phyloP scores from a whole-genome alignment of 176 grass and related monocot species.

The Urochloa ruziziensis region DNA sequence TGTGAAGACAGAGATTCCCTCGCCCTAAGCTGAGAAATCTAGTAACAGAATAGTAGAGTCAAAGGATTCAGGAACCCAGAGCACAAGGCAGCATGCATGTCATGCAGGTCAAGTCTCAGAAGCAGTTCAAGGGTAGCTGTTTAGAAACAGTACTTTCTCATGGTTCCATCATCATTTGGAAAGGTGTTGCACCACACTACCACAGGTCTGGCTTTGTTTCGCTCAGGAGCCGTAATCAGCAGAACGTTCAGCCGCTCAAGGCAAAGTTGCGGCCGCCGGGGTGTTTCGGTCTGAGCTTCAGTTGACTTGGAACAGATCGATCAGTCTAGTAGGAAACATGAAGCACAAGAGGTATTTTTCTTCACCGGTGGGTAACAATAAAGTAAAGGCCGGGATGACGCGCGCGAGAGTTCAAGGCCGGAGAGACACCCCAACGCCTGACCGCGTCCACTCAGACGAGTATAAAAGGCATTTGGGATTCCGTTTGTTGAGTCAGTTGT shows the following conservation, averaged over 20 bases:
- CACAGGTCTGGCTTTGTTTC: neutral
- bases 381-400: neutral
- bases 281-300: neutral
- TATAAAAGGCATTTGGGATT: constrained; percentile 25
- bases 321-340: too few species aligned
- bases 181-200: neutral
- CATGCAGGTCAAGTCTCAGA: neutral
- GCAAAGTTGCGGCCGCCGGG: neutral
- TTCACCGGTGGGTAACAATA: neutral
- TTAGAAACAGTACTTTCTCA: neutral
- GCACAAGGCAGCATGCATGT: neutral
- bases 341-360: neutral
- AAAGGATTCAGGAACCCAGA: too few species aligned
- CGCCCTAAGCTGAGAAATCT: too few species aligned
- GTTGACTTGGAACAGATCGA: neutral
- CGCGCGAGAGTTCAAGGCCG: too few species aligned
- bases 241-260: constrained; percentile 10
- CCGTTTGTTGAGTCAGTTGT: neutral
- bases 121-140: constrained; percentile 4
- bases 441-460: neutral
- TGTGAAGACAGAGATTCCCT: too few species aligned
- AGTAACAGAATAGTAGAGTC: too few species aligned
- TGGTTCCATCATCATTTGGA: constrained; percentile 3
- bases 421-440: neutral
- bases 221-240: neutral